Conservation (phyloP, 768 basidiomycete species). For the Suillus plorans region DNA sequence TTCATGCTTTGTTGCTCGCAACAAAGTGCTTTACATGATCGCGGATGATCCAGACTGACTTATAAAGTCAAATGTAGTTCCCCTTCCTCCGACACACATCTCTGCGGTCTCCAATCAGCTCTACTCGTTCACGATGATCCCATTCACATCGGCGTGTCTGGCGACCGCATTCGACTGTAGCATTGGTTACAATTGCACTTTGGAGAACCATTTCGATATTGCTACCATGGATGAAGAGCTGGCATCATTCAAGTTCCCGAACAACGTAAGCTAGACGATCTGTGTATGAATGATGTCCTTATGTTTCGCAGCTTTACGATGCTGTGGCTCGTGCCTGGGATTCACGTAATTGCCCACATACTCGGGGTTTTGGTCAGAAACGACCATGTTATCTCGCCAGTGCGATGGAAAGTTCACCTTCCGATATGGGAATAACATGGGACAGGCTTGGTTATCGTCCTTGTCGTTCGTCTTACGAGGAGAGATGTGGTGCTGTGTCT, state of each 20-base stretch:
- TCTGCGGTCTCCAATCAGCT: too few relatives aligned
- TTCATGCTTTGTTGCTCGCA: background rate
- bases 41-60: background rate
- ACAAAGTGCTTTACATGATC: background rate
- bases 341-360: conserved; percentile 14
- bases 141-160: background rate
- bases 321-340: conserved; percentile 29
- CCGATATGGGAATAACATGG: conserved; percentile 26
- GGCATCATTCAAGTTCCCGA: conserved; percentile 13
- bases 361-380: conserved; percentile 17
- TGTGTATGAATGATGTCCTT: background rate
- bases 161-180: conserved; percentile 14
- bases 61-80: background rate
- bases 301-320: conserved; percentile 26
- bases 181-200: conserved; percentile 21
- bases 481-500: conserved; percentile 19
- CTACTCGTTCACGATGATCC: too few relatives aligned
- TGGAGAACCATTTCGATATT: conserved; percentile 26
- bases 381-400: conserved; percentile 17
- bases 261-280: conserved; percentile 12
- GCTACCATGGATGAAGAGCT: conserved; percentile 17
- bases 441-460: conserved; percentile 22
- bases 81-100: background rate
- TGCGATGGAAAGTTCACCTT: conserved; percentile 14
- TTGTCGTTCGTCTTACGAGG: conserved; percentile 26